Base-by-base conservation (phyloP, 1,139 yeast species). In the Candida neerlandica region DNA sequence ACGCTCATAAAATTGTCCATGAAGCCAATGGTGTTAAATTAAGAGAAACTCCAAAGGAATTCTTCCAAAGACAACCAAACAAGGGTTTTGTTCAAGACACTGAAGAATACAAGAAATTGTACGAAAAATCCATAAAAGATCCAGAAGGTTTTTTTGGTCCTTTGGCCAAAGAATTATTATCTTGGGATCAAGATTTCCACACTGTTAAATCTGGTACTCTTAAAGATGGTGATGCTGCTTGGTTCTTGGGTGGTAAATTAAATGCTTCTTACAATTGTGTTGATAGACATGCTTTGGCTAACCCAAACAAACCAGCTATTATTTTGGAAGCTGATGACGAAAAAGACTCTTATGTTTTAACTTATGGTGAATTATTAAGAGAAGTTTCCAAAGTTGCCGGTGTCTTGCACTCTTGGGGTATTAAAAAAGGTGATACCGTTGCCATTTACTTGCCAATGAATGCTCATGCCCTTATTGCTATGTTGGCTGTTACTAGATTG, bases 361-460 rank as follows among this genome's bases (percentile, higher is more conserved):
- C 92, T 35, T 88, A 85, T 65, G 87, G 86, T 42, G 87, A 88
- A 68, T 75, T 88, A 61, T 75, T 88, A 58, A 81, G 82, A 62
- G 77, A 87, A 48, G 90, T 87, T 47, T 82, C 82, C 48, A 82
- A 82, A 62, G 79, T 86, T 61, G 88, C 91, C 7, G 89, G 85
- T 59, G 83, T 86, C 52, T 78, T 84, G 69, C 77, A 75, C 55
- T 75, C 74, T 57, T 69, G 84, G 62, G 92, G 92, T 52, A 91
- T 87, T 53, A 78, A 78, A 61, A 87, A 87, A 69, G 94, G 94
- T 55, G 95, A 88, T 63, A 83, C 92, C 5, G 94, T 88, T 41
- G 95, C 95, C 2, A 92, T 88, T 44, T 88, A 88, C 66, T 75
- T 88, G 66, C 96, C 95, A 57, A 88, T 88, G 96, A 85, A 86